Conservation (phyloP, 805 yeast genomes). For the Sungouiozyma ichnusensis region DNA sequence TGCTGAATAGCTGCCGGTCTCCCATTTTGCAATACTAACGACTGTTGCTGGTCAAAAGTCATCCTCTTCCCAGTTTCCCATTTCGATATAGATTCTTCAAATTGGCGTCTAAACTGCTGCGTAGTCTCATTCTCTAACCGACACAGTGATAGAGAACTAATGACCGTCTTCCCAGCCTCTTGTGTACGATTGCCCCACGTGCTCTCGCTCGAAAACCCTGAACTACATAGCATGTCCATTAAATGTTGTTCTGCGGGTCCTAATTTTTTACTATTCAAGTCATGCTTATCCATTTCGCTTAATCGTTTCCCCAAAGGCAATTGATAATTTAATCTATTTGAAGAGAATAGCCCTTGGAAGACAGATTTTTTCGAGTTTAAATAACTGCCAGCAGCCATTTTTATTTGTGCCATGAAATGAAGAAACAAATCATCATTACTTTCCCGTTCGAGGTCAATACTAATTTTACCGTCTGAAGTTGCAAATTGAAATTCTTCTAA, state of each 20-base stretch:
- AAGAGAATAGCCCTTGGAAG: conserved; percentile 58
- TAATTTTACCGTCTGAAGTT: conserved; percentile 17
- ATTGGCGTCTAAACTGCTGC: conserved; percentile 21
- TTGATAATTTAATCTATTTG: conserved; percentile 24
- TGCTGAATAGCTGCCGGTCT: background rate
- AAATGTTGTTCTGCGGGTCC: conserved; percentile 93
- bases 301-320: conserved; percentile 1
- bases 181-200: conserved; percentile 84
- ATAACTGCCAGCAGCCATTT: conserved; percentile 60
- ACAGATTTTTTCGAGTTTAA: conserved; percentile 48
- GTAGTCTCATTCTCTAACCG: conserved; percentile 33
- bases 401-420: conserved; percentile 52
- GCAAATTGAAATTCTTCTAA: conserved; percentile 32
- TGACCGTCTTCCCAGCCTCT: conserved; percentile 81
- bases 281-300: conserved; percentile 34
- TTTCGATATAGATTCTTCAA: conserved; percentile 13
- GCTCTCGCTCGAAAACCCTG: conserved; percentile 63
- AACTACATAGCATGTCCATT: conserved; percentile 85
- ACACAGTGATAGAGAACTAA: conserved; percentile 51
- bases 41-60: conserved; percentile 1
- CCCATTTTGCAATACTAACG: background rate
- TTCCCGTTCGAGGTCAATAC: conserved; percentile 30
- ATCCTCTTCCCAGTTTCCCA: conserved; percentile 11
- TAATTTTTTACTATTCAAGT: conserved; percentile 37
- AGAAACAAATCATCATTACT: conserved; percentile 31